These are phyloP conservation scores for Entomortierella chlamydospora DNA, from an alignment of 192 early-diverging fungal genomes.

Conservation along the genomic window DNA sequence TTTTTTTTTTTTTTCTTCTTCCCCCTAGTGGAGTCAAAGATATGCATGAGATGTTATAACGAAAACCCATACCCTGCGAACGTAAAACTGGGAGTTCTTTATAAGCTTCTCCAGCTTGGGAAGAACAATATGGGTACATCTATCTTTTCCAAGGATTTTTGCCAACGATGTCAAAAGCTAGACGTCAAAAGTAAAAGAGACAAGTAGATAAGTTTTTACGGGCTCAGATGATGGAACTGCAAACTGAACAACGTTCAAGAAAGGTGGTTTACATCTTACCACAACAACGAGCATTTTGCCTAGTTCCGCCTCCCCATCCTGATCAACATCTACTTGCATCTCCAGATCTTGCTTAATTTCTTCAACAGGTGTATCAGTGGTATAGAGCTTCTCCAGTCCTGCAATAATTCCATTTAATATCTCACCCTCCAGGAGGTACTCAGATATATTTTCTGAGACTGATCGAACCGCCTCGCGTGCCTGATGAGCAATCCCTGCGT, in stretches of 20 bases:
- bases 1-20: too few relatives aligned
- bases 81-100: conserved; percentile 63
- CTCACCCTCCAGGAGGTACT: conserved; percentile 57
- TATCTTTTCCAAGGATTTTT: conserved; percentile 56
- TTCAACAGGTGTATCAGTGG: not conserved
- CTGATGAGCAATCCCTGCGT: conserved; percentile 62
- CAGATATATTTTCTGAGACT: conserved; percentile 54
- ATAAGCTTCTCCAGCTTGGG: conserved; percentile 63
- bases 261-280: conserved; percentile 36
- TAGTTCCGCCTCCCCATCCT: conserved; percentile 56
- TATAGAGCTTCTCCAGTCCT: conserved; percentile 56
- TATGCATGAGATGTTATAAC: too few relatives aligned
- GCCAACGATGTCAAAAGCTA: conserved; percentile 66
- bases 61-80: conserved; percentile 56
- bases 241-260: too few relatives aligned
- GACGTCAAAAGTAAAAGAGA: not conserved
- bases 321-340: conserved; percentile 22
- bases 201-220: too few relatives aligned
- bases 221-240: too few relatives aligned
- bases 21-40: too few relatives aligned
- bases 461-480: conserved; percentile 60
- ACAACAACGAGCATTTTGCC: conserved; percentile 57
- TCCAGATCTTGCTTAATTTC: conserved; percentile 12
- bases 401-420: conserved; percentile 63
- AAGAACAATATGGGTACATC: conserved; percentile 56